These are phyloP conservation scores for Oidium heveae DNA, from an alignment of 2,329 filamentous ascomycete species.

Conservation along the genomic window DNA sequence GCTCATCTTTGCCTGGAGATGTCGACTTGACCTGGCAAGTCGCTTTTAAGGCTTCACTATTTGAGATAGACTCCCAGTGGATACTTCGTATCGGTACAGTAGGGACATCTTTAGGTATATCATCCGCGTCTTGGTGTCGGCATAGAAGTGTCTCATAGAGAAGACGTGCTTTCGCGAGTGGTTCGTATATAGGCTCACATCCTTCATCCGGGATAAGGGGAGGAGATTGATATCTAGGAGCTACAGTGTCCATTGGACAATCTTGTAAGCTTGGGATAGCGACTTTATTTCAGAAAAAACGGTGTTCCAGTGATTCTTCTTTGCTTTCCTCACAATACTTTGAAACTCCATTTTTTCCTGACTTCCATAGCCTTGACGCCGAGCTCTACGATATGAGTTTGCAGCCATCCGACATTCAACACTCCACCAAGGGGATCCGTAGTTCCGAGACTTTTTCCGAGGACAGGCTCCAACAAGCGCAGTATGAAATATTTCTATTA, in stretches of 20 bases:
- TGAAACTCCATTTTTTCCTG: not conserved
- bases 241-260: not conserved
- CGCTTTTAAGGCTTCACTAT: not conserved
- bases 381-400: not conserved
- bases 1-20: not conserved
- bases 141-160: not conserved
- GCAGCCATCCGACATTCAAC: not conserved
- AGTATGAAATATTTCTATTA: not conserved
- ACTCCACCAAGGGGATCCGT: not conserved
- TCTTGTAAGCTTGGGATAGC: not conserved
- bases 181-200: too few relatives aligned
- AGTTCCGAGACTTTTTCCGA: not conserved
- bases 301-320: not conserved
- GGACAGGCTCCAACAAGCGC: not conserved
- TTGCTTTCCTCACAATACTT: not conserved
- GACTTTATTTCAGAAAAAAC: not conserved
- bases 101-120: not conserved
- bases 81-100: not conserved
- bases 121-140: not conserved
- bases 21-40: not conserved
- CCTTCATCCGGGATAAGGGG: not conserved
- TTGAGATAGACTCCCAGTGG: not conserved
- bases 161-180: not conserved
- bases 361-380: not conserved
- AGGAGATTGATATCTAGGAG: not conserved